These are phyloP conservation scores for Parafenestella ontariensis DNA, from an alignment of 2,329 filamentous ascomycete genomes.

Conservation along the genomic window DNA sequence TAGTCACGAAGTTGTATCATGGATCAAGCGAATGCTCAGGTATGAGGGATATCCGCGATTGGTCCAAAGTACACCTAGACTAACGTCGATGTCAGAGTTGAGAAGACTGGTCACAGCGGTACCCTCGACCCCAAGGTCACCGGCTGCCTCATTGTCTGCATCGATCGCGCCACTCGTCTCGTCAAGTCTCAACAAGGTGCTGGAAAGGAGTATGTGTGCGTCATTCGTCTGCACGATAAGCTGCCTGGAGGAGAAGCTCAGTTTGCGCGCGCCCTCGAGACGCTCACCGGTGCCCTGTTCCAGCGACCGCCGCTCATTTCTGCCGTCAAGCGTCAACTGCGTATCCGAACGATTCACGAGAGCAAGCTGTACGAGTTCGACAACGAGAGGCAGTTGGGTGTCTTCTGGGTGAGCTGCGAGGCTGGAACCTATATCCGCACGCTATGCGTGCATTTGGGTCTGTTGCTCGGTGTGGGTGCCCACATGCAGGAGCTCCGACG, in stretches of 20 bases:
- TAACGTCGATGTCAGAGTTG: constrained; percentile 63
- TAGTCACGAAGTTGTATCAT: constrained; percentile 97
- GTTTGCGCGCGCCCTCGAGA: constrained; percentile 92
- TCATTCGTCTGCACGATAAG: constrained; percentile 94
- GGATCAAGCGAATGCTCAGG: constrained; percentile 97
- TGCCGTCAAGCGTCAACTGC: constrained; percentile 97
- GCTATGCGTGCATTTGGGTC: constrained; percentile 90
- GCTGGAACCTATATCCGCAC: constrained; percentile 99
- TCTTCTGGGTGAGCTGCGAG: constrained; percentile 99
- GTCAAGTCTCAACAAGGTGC: constrained; percentile 99
- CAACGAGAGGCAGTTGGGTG: constrained; percentile 94
- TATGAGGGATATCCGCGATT: constrained; percentile 49
- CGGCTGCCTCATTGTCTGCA: constrained; percentile 91
- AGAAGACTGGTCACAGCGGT: constrained; percentile 98
- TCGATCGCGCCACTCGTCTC: constrained; percentile 94
- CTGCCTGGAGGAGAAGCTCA: constrained; percentile 91
- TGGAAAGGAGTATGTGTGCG: constrained; percentile 98
- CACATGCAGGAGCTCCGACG: constrained; percentile 98
- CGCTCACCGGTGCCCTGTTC: constrained; percentile 94
- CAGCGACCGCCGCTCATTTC: constrained; percentile 97
- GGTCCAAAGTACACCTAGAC: not conserved
- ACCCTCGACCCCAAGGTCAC: constrained; percentile 99
- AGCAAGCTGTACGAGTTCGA: constrained; percentile 96
- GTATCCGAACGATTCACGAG: constrained; percentile 97
- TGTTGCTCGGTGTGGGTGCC: constrained; percentile 80